Conservation (phyloP, 345 rosid species). For the Eucalyptus curtisii region DNA sequence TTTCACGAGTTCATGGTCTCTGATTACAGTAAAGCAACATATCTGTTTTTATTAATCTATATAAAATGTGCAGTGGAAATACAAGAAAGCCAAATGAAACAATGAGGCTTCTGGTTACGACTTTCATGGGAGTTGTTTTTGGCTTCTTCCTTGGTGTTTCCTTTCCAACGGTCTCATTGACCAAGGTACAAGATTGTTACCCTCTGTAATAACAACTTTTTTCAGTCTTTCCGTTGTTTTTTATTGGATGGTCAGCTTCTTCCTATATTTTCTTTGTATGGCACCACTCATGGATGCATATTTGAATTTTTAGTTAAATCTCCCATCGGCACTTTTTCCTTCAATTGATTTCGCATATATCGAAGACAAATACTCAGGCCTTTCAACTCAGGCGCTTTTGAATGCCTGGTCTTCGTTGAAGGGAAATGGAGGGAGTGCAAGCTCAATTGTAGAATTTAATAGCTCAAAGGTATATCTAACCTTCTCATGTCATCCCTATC, state of each 20-base stretch:
- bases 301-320: conserved; percentile 52
- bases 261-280: not conserved
- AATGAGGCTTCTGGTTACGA: conserved; percentile 64
- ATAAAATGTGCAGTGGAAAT: conserved; percentile 16
- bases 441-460: conserved; percentile 8
- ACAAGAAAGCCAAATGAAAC: conserved; percentile 55
- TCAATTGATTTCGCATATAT: conserved; percentile 70
- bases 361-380: conserved; percentile 74
- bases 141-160: conserved; percentile 86
- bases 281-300: not conserved
- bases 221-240: not conserved
- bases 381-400: conserved; percentile 56
- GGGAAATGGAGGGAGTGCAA: conserved; percentile 13
- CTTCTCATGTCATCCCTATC: not conserved
- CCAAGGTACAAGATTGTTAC: conserved; percentile 33
- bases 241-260: not conserved
- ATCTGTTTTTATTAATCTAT: not conserved
- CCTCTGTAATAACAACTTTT: not conserved
- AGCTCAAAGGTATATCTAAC: conserved; percentile 38
- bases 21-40: not conserved
- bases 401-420: conserved; percentile 61
- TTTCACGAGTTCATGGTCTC: not conserved
- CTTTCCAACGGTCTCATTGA: conserved; percentile 61
- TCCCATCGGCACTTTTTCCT: conserved; percentile 73
- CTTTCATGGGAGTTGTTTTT: conserved; percentile 51